Conservation (phyloP, 805 yeast genomes). For the Millerozyma miso region DNA sequence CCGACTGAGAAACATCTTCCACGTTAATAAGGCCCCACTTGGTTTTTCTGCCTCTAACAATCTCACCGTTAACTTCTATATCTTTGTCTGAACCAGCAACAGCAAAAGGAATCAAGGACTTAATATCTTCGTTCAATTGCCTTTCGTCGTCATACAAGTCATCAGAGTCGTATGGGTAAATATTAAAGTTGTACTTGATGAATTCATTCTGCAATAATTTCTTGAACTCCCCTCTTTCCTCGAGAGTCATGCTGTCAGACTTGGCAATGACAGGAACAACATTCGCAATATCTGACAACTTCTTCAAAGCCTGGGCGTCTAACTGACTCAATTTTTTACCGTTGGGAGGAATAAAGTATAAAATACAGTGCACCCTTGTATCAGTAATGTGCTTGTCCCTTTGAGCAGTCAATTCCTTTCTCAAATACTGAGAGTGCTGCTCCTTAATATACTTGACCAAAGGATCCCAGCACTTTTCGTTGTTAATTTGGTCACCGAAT, state of each 20-base stretch:
- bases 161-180: slow-evolving; percentile 79
- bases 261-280: slow-evolving; percentile 96
- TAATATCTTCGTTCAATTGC: slow-evolving; percentile 70
- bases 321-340: slow-evolving; percentile 79
- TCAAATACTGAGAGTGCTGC: slow-evolving; percentile 85
- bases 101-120: slow-evolving; percentile 83
- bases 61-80: slow-evolving; percentile 70
- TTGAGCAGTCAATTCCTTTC: slow-evolving; percentile 92
- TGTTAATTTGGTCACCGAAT: slow-evolving; percentile 94
- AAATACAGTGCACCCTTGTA: slow-evolving; percentile 88
- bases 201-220: slow-evolving; percentile 74
- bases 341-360: slow-evolving; percentile 88
- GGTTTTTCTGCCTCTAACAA: slow-evolving; percentile 85
- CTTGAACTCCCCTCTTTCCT: slow-evolving; percentile 79
- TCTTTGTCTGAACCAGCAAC: slow-evolving; percentile 86
- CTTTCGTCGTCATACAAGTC: slow-evolving; percentile 67
- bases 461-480: slow-evolving; percentile 96
- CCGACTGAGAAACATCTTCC: slow-evolving; percentile 93
- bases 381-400: slow-evolving; percentile 81
- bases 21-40: slow-evolving; percentile 92
- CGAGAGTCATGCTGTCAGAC: slow-evolving; percentile 81
- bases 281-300: slow-evolving; percentile 83
- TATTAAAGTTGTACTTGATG: slow-evolving; percentile 61
- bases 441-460: slow-evolving; percentile 90
- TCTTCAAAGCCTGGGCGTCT: slow-evolving; percentile 78